Evolutionary conservation across 1,284 basidiomycete species (phyloP).

Genomic region (Amylostereum areolatum): DNA sequence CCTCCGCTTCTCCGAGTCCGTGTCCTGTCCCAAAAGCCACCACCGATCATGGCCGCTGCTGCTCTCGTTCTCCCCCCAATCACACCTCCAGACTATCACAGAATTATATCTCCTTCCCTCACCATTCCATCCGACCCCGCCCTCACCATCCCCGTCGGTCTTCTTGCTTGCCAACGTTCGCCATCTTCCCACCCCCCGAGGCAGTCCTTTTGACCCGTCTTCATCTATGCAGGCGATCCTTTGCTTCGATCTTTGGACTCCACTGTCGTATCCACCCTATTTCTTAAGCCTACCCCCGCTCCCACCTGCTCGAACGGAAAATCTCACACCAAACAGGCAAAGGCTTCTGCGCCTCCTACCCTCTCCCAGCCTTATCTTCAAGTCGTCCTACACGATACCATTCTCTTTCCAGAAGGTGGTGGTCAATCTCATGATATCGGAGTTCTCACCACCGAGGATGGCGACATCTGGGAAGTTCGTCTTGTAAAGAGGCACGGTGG

Average conservation of each 20-base stretch:
- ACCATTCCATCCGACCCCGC: conserved; percentile 43
- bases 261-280: conserved; percentile 41
- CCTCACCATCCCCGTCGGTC: conserved; percentile 58
- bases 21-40: too few species aligned
- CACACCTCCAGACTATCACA: conserved; percentile 55
- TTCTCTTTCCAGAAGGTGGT: conserved; percentile 88
- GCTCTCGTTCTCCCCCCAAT: conserved; percentile 28
- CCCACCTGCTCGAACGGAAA: conserved; percentile 41
- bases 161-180: conserved; percentile 68
- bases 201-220: neutral
- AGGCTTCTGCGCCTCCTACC: conserved; percentile 35
- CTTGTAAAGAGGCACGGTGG: conserved; percentile 69
- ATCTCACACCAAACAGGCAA: conserved; percentile 39
- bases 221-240: conserved; percentile 49
- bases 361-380: conserved; percentile 44
- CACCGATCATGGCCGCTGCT: conserved; percentile 26
- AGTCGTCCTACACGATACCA: conserved; percentile 73
- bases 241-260: conserved; percentile 52
- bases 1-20: too few species aligned
- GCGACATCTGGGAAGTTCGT: conserved; percentile 53
- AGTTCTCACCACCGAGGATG: conserved; percentile 38
- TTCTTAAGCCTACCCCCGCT: conserved; percentile 34
- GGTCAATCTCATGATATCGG: conserved; percentile 84
- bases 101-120: conserved; percentile 53
- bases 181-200: conserved; percentile 5